Evolutionary conservation across 2,329 filamentous ascomycete genomes (phyloP), one percentile per base, ranked within the genome.

Genomic region (Aotearoamyces nothofagi): DNA sequence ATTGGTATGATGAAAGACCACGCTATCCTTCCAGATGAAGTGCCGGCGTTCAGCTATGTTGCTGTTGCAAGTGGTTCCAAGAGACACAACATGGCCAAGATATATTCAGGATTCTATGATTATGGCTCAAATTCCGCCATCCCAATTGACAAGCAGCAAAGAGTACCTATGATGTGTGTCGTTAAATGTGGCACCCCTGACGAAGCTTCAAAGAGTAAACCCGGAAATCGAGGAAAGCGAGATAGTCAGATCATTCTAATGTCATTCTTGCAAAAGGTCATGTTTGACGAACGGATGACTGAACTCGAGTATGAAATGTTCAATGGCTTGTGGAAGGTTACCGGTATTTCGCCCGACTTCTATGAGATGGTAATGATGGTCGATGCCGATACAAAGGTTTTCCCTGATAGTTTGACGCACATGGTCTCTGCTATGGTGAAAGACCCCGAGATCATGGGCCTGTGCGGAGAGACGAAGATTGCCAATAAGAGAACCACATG

Each of bases 251-350:
- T 98, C 48, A 90, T 98, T 43, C 67, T 98, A 41, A 98, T 98
- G 90, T 94, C 86, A 4, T 98, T 98, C 66, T 61, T 98, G 42
- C 90, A 98, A 52, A 98, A 98, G 61, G 90, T 98, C 49, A 98
- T 98, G 90, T 98, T 98, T 46, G 90, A 98, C 52, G 92, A 98
- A 58, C 80, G 90, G 37, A 98, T 98, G 90, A 98, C 92, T 11
- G 87, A 98, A 54, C 76, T 98, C 29, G 90, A 98, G 54, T 98
- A 84, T 49, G 90, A 98, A 51, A 96, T 98, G 81, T 98, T 98
- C 63, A 98, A 96, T 51, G 90, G 90, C 30, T 66, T 98, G 38
- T 98, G 87, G 86, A 93, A 93, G 54, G 82, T 98, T 24, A 98
- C 90, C 11, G 92, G 92, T 42, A 96, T 98, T 38, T 92, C 86